These are phyloP conservation scores for Tylopilus plumbeoviolaceoides DNA, from an alignment of 768 basidiomycete genomes.

Conservation along the genomic window DNA sequence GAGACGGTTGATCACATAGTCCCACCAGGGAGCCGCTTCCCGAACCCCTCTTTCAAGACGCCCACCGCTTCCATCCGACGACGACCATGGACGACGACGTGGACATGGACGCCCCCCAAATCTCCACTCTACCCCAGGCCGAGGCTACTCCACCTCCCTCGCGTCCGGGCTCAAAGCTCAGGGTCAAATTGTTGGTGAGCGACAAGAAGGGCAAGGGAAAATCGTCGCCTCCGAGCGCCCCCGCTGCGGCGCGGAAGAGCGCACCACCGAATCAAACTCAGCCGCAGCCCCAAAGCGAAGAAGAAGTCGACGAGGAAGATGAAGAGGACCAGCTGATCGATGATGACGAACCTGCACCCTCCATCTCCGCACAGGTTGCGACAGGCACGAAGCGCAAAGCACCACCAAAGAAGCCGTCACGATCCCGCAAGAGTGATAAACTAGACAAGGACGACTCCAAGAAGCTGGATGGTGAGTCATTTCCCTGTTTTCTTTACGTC, in stretches of 20 bases:
- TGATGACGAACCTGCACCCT: slow-evolving; percentile 43
- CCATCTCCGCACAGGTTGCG: slow-evolving; percentile 26
- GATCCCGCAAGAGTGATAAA: slow-evolving; percentile 52
- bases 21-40: too few relatives aligned
- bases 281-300: slow-evolving; percentile 31
- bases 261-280: slow-evolving; percentile 15
- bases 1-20: too few relatives aligned
- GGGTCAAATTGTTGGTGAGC: slow-evolving; percentile 49
- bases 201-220: slow-evolving; percentile 39
- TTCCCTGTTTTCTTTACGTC: slow-evolving; percentile 25
- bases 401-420: slow-evolving; percentile 44
- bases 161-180: slow-evolving; percentile 34
- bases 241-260: slow-evolving; percentile 19
- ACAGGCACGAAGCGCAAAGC: slow-evolving; percentile 50
- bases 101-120: slow-evolving; percentile 80
- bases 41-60: too few relatives aligned
- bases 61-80: not conserved
- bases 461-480: slow-evolving; percentile 41
- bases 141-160: slow-evolving; percentile 67
- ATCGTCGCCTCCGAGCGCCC: slow-evolving; percentile 30
- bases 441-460: slow-evolving; percentile 39
- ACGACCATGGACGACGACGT: slow-evolving; percentile 38
- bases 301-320: slow-evolving; percentile 59
- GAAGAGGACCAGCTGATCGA: slow-evolving; percentile 83
- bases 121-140: slow-evolving; percentile 65